Evolutionary conservation across 768 basidiomycete species (phyloP), one percentile per base, ranked within the genome.

Genomic region (Rhizopogon rudus): DNA sequence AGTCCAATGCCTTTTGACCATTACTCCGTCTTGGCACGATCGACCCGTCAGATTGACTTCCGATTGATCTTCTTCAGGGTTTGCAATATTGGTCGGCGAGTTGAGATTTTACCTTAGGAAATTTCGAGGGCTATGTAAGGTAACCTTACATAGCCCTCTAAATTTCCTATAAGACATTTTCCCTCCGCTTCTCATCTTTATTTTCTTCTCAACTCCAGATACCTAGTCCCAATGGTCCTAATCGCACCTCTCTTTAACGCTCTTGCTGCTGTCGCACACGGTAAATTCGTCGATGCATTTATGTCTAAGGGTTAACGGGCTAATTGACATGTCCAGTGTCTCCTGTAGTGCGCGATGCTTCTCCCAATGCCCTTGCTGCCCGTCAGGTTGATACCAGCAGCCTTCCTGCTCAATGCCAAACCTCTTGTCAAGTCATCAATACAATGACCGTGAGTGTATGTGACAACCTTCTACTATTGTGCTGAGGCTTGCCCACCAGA

Each of bases 341-440:
- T 37, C 42, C 42, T 28, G 25, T 35, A 1, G n/a, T 28, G 22
- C 37, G 7, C 3, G 35, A 40, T 22, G 39, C 35, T 8, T 29
- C 52, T 17, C 40, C 56, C 14, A 58, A 52, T 14, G 52, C 49
- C 9, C 65, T 67, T 17, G 59, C 31, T n/a, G 55, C 20, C 44
- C 66, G 65, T n/a, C 67, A 69, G 37, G n/a, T 43, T 12, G 22
- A 54, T 12, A 20, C 60, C 9, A 50, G 37, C 9, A 13, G 31
- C 4, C 54, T 63, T 25, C 67, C 65, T 4, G 1, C 59, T 8
- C 40, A 46, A 39, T 67, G 66, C 52, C 65, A 67, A 52, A 52
- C 40, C 13, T 17, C 63, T 2, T 67, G 65, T 39, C 14, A 57
- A 29, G 63, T 65, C n/a, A 1, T 68, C 14, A 51, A 56, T 28